Percentiles rank a stretch among this genome's conserved stretches.
Conservation (phyloP, 768 basidiomycete species). For the Sarcodon sp. region DNA sequence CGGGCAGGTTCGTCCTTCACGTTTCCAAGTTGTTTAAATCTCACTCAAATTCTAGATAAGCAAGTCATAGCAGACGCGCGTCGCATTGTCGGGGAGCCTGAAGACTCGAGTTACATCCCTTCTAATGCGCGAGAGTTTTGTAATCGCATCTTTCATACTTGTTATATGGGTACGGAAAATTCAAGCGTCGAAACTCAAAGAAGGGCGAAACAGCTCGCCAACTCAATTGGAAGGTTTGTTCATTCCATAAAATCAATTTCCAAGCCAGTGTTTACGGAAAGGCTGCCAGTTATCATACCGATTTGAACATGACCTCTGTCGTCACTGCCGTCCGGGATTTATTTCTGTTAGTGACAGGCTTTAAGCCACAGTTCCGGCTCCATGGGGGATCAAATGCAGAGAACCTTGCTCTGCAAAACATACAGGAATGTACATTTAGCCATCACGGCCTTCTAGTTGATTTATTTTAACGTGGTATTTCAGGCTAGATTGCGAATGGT, state of each 20-base stretch:
- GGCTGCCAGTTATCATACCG: slow-evolving; percentile 68
- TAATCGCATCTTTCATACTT: slow-evolving; percentile 85
- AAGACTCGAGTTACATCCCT: slow-evolving; percentile 73
- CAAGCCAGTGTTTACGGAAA: background rate
- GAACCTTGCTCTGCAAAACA: slow-evolving; percentile 95
- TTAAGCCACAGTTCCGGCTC: slow-evolving; percentile 62
- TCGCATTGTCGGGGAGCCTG: slow-evolving; percentile 76
- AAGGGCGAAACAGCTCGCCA: slow-evolving; percentile 77
- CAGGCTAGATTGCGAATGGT: slow-evolving; percentile 93
- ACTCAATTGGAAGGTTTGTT: slow-evolving; percentile 78
- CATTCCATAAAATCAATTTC: background rate
- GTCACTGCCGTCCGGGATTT: slow-evolving; percentile 77
- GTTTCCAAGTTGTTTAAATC: background rate
- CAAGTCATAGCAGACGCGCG: slow-evolving; percentile 89
- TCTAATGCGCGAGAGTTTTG: slow-evolving; percentile 82
- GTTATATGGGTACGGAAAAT: slow-evolving; percentile 99
- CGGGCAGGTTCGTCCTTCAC: slow-evolving; percentile 43
- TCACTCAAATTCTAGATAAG: slow-evolving; percentile 31
- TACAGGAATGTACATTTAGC: slow-evolving; percentile 44
- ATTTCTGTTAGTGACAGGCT: slow-evolving; percentile 72
- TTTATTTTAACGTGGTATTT: background rate
- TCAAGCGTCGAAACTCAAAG: slow-evolving; percentile 77
- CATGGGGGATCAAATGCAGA: slow-evolving; percentile 83
- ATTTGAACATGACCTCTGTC: slow-evolving; percentile 91
- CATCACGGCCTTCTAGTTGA: background rate